These are phyloP conservation scores for Clitoria ternatea DNA, from an alignment of 306 rosid genomes.

Conservation along the genomic window DNA sequence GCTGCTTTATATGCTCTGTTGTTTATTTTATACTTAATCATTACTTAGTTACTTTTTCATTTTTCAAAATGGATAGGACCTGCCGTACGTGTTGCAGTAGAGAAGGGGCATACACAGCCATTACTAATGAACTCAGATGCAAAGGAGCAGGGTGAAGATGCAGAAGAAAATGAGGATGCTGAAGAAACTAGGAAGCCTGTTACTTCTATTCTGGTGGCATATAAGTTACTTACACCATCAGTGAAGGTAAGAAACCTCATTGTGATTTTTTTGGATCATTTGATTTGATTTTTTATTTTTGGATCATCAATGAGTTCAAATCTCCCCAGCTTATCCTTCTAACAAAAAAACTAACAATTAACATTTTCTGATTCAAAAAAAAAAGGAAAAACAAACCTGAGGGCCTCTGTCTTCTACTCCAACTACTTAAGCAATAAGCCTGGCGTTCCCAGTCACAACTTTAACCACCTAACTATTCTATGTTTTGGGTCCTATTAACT, in stretches of 20 bases:
- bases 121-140: conserved; percentile 46
- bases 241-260: conserved; percentile 48
- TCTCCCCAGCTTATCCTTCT: too few relatives aligned
- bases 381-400: neutral
- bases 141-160: conserved; percentile 37
- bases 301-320: too few relatives aligned
- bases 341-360: too few relatives aligned
- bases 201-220: conserved; percentile 61
- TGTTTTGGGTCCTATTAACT: too few relatives aligned
- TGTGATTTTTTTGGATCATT: neutral
- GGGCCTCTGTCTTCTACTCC: neutral
- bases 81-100: conserved; percentile 45
- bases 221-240: conserved; percentile 81
- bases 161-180: conserved; percentile 52
- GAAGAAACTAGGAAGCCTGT: conserved; percentile 60
- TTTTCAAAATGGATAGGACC: conserved; percentile 33
- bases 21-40: neutral
- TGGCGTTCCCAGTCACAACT: too few relatives aligned
- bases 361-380: too few relatives aligned
- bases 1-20: neutral
- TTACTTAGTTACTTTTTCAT: neutral
- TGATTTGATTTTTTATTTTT: neutral
- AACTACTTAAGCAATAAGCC: too few relatives aligned
- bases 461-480: too few relatives aligned
- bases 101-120: conserved; percentile 45